Evolutionary conservation across 257 asterid genomes (phyloP).

Genomic region (Lycium ferocissimum): DNA sequence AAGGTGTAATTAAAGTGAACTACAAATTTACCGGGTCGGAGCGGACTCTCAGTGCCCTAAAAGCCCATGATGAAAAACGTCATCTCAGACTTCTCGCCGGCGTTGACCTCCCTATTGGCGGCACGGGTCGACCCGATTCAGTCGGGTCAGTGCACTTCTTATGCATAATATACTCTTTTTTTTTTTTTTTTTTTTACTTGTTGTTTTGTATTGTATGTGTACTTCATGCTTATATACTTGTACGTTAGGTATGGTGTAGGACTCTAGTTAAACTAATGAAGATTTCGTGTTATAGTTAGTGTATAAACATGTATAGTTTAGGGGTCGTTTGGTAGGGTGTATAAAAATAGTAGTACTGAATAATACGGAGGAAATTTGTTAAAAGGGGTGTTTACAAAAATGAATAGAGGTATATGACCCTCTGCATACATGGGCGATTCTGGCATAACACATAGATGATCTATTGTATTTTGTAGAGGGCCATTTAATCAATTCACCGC

Average conservation of each 20-base stretch:
- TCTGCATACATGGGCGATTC: too few relatives aligned
- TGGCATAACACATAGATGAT: too few relatives aligned
- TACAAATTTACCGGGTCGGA: slow-evolving; percentile 79
- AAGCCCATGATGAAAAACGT: slow-evolving; percentile 86
- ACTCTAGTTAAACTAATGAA: too few relatives aligned
- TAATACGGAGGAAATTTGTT: too few relatives aligned
- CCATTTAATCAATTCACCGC: too few relatives aligned
- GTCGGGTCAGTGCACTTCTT: slow-evolving; percentile 60
- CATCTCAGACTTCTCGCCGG: slow-evolving; percentile 86
- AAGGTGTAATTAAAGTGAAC: slow-evolving; percentile 67
- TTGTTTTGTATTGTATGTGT: neutral
- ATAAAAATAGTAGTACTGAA: too few relatives aligned
- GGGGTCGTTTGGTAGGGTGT: too few relatives aligned
- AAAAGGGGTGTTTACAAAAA: too few relatives aligned
- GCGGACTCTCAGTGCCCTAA: slow-evolving; percentile 75
- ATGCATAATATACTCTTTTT: neutral
- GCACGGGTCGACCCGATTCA: slow-evolving; percentile 96
- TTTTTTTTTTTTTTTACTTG: neutral
- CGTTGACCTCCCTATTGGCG: slow-evolving; percentile 97
- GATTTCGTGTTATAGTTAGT: too few relatives aligned
- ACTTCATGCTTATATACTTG: neutral
- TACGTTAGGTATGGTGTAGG: neutral
- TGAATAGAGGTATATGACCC: too few relatives aligned
- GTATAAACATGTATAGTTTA: too few relatives aligned
- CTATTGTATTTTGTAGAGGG: too few relatives aligned